Base-by-base conservation (phyloP, 805 yeast species). In the Candida lessepsii region DNA sequence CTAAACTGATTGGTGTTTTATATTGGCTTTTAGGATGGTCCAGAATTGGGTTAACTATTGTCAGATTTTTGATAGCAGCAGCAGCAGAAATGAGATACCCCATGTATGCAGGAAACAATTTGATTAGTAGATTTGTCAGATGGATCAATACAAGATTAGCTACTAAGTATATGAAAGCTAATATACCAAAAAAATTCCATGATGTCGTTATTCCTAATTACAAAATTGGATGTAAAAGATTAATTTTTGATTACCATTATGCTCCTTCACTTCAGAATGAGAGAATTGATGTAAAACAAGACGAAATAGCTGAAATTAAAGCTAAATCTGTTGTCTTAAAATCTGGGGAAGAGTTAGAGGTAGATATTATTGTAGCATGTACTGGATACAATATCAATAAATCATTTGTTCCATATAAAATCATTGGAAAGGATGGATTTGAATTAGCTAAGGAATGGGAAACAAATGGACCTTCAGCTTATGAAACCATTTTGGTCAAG, bases 191-290 rank as follows among this genome's bases (percentile, higher is more conserved):
- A 28, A 53, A 63, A 48, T 65, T 49, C 49, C 67, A 63, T 28
- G 57, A 60, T 13, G 27, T 45, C 42, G 40, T 67, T 26, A 53
- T 65, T 19, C 73, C 73, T 11, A 55, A 61, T 16, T 67, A 48
- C 51, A 67, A 67, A 45, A 52, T 66, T 44, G 73, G 73, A 3
- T 67, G 73, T 53, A 67, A 67, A 48, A 50, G 73, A 34, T 49
- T 65, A 45, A 60, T 67, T 35, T 67, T 58, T 43, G 73, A 67
- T 48, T 54, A 65, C 46, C 45, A 49, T 31, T 67, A 67, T 48
- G 50, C 65, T 18, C 63, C 68, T 5, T 45, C 62, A 5, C 53
- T 66, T 44, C 49, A 50, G 30, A 63, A 66, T 44, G 56, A 61
- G 7, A 48, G 63, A 34, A 42, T 66, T 16, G 52, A 57, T 25